Base-by-base conservation (phyloP, 1,139 yeast species). In the Saccharomyces hybrid region DNA sequence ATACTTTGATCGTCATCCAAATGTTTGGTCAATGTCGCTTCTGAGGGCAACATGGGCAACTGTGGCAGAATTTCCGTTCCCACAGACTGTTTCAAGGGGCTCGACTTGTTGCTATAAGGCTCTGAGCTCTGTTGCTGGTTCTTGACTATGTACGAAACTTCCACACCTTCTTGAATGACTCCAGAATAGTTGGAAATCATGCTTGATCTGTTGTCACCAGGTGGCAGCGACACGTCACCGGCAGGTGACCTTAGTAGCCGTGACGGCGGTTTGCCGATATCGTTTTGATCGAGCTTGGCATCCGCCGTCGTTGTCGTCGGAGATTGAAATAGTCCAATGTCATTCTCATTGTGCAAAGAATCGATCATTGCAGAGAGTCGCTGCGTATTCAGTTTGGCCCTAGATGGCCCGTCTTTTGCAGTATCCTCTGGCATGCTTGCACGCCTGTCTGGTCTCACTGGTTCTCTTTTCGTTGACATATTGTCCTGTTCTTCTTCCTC, bases 121-220 rank as follows among this genome's bases (percentile, higher is more conserved):
- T 16, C 44, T 19, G 3, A 27, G 29, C 2, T 4, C 24, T 28
- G 27, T 52, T 11, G 55, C 19, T 24, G 48, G 48, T 49, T 44
- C 31, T 60, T 56, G 3, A 73, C 75, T 2, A 76, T 71, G 51
- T 72, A 75, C 29, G 73, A 72, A 2, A 76, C 72, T 7, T 75
- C 73, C 34, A 75, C 74, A 6, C 75, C 79, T 55, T 76, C 75
- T 28, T 77, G 79, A 9, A 77, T 72, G 19, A 75, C 68, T 8
- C 79, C 79, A 0, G 79, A 73, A 61, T 78, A 78, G 31, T 73
- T 74, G 0, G 80, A 77, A 48, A 75, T 59, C 58, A 73, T 62
- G 4, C 81, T 77, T 14, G 68, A 62, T 61, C 80, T 67, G 47
- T 72, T 71, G 2, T 69, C 74, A 12, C 67, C 58, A 24, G 61